Evolutionary conservation across 1,284 basidiomycete species (phyloP).

Genomic region (Tylopilus sp.): DNA sequence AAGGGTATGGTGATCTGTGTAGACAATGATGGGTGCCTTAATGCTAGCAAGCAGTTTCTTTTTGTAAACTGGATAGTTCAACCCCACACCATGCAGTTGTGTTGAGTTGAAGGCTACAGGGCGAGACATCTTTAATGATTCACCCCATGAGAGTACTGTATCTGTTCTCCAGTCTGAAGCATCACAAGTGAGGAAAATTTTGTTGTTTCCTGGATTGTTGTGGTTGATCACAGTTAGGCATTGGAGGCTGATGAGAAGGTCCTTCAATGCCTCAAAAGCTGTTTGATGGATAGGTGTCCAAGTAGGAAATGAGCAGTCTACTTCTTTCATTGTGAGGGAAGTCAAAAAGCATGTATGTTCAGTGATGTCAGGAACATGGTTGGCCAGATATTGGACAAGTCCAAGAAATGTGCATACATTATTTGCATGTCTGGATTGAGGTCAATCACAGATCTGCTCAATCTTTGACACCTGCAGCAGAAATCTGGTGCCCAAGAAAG

Average conservation of each 20-base stretch:
- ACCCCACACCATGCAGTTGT: slow-evolving; percentile 21
- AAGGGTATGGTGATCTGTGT: not conserved
- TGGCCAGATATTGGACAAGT: slow-evolving; percentile 36
- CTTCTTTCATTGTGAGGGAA: not conserved
- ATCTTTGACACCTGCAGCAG: not conserved
- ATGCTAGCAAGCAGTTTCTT: slow-evolving; percentile 40
- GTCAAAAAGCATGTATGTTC: not conserved
- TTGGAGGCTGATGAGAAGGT: not conserved
- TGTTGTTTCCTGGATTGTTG: not conserved
- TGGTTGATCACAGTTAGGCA: not conserved
- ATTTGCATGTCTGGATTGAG: slow-evolving; percentile 21
- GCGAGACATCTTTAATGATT: not conserved
- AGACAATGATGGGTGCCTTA: slow-evolving; percentile 19
- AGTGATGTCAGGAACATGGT: slow-evolving; percentile 16
- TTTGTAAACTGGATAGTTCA: slow-evolving; percentile 41
- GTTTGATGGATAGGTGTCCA: too few species aligned
- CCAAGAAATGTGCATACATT: slow-evolving; percentile 41
- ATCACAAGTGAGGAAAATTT: not conserved
- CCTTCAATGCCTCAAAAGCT: not conserved
- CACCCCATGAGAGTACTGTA: not conserved
- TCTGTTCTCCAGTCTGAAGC: not conserved
- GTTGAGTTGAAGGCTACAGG: not conserved
- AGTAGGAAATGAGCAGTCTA: too few species aligned
- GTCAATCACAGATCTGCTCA: slow-evolving; percentile 30
- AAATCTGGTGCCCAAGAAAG: not conserved